Evolutionary conservation across 805 yeast species (phyloP).

Genomic region (Nakazawaea pomicola): DNA sequence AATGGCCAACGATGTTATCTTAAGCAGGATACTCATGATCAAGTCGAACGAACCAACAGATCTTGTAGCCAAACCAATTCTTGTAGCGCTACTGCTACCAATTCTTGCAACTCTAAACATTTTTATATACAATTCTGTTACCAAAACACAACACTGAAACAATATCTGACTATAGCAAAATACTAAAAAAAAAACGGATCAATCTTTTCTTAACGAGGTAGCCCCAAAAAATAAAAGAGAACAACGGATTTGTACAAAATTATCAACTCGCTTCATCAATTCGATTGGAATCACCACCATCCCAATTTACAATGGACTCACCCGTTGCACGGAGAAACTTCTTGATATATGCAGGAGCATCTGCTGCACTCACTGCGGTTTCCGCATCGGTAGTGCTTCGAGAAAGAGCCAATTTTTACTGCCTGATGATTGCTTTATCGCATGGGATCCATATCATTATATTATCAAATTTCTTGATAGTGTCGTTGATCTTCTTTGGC

Average conservation of each 20-base stretch:
- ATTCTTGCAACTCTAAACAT: too few relatives aligned
- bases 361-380: constrained; percentile 30
- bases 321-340: constrained; percentile 14
- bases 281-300: too few relatives aligned
- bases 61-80: constrained; percentile 1
- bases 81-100: too few relatives aligned
- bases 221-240: background rate
- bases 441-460: constrained; percentile 42
- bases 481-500: constrained; percentile 31
- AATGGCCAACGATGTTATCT: constrained; percentile 64
- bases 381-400: constrained; percentile 33
- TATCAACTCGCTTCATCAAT: too few relatives aligned
- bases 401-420: constrained; percentile 42
- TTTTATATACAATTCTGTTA: background rate
- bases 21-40: constrained; percentile 77
- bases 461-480: constrained; percentile 39
- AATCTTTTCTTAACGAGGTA: too few relatives aligned
- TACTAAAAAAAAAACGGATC: background rate
- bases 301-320: constrained; percentile 8
- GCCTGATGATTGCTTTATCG: constrained; percentile 45
- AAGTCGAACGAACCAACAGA: constrained; percentile 10
- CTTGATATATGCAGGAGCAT: constrained; percentile 21
- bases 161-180: background rate
- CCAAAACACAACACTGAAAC: constrained; percentile 7
- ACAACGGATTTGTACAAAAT: background rate